A percentile compares a stretch with the other conserved stretches of the same genome.
phyloP scores from a whole-genome alignment of 2,329 filamentous ascomycete genomes.

The Nannizziopsis arthrosporioides region DNA sequence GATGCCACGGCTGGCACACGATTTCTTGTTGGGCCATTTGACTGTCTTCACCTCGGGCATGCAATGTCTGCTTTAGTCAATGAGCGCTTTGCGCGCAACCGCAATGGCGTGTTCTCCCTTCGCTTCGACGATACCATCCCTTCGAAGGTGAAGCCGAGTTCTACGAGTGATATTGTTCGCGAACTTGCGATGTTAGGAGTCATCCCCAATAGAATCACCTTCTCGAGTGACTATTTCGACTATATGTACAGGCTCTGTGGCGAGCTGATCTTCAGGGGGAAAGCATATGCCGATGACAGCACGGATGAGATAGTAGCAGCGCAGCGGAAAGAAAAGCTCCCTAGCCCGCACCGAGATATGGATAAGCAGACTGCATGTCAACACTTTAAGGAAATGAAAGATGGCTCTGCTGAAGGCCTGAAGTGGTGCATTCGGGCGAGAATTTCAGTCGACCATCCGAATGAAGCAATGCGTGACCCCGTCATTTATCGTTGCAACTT shows the following conservation, averaged over 20 bases:
- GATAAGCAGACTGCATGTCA: conserved; percentile 50
- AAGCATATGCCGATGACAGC: too few relatives aligned
- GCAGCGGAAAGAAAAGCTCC: too few relatives aligned
- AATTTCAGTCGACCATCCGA: conserved; percentile 72
- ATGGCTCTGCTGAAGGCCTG: conserved; percentile 58
- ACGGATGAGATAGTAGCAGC: too few relatives aligned
- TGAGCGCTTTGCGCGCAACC: conserved; percentile 24
- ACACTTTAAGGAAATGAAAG: conserved; percentile 84
- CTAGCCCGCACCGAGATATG: too few relatives aligned
- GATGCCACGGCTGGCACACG: too few relatives aligned
- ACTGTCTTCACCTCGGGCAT: conserved; percentile 19
- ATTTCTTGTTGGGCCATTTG: conserved; percentile 56
- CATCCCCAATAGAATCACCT: conserved; percentile 64
- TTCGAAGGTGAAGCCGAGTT: too few relatives aligned
- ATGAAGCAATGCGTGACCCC: conserved; percentile 81
- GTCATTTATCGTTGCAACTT: conserved; percentile 84
- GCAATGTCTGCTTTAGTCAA: conserved; percentile 25
- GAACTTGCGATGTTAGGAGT: conserved; percentile 77
- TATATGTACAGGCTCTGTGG: conserved; percentile 61
- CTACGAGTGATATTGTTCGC: conserved; percentile 75
- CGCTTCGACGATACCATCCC: conserved; percentile 43
- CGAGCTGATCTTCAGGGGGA: too few relatives aligned
- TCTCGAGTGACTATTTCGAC: conserved; percentile 85
- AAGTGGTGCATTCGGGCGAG: conserved; percentile 79
- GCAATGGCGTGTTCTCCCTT: conserved; percentile 59